Percentiles rank a stretch among this genome's conserved stretches.
Conservation (phyloP, 306 rosid species). For the Betula pendula region DNA sequence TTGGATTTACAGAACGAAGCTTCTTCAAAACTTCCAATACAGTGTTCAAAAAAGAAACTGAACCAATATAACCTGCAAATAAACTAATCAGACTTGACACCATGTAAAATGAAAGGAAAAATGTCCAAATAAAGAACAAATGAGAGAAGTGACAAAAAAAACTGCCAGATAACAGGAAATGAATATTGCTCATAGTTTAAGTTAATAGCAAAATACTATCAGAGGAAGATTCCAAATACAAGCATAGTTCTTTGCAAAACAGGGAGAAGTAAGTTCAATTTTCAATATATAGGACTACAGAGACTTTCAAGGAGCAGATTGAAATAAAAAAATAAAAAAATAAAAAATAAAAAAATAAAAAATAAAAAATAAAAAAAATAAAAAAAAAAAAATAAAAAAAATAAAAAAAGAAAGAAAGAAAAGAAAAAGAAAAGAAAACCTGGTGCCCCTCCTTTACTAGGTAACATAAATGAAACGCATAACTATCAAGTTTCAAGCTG, state of each 20-base stretch:
- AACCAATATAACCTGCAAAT: slow-evolving; percentile 62
- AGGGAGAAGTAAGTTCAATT: not conserved
- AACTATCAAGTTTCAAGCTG: not conserved
- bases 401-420: no score
- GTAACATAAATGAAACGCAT: not conserved
- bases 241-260: not conserved
- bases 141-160: not conserved
- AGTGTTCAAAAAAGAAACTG: slow-evolving; percentile 55
- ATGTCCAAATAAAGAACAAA: not conserved
- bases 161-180: not conserved
- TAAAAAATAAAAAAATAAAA: no score
- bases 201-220: not conserved
- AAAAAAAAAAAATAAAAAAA: no score
- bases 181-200: not conserved
- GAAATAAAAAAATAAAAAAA: no score
- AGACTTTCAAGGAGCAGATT: not conserved
- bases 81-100: slow-evolving; percentile 11
- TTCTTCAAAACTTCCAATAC: slow-evolving; percentile 51
- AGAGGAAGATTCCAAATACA: not conserved
- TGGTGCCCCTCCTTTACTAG: not conserved
- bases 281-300: not conserved
- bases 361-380: not conserved
- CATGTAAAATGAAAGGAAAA: slow-evolving; percentile 6
- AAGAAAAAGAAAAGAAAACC: no score
- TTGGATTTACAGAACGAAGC: slow-evolving; percentile 55